Base-by-base conservation (phyloP, 176 grass and related monocot genomes). In the Phragmites australis region DNA sequence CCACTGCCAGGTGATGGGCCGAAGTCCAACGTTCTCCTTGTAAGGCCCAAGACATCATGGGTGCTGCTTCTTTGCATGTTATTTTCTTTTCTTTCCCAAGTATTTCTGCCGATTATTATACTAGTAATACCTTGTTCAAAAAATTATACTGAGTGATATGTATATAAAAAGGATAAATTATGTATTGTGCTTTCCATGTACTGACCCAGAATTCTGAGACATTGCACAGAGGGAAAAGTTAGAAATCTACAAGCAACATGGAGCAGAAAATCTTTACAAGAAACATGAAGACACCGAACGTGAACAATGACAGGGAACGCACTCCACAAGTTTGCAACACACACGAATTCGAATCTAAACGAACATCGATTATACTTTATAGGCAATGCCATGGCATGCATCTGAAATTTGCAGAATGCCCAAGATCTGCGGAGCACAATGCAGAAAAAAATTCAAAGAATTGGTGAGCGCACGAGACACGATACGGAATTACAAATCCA, bases 401-500 rank as follows among this genome's bases (percentile, higher is more conserved):
- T 43, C 6, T 49, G 75, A 37, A 17, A 37, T 17, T 9, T 49
- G 19, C 29, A n/a, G 42, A 32, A 1, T 14, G 37, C 11, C 9
- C 16, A 47, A 66, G 64, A 84, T 39, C 43, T 25, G 42, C 34
- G 77, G 19, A 84, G 68, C 61, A 57, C 61, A 34, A 71, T 21
- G n/a, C n/a, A 12, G 17, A 8, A 29, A 14, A 16, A 25, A 59
- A 21, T 66, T 74, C 9, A 74, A 68, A 25, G 18, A 37, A 83
- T 83, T 12, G 26, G 1, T n/a, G n/a, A n/a, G n/a, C n/a, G n/a
- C n/a, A 4, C 10, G 75, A 56, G 21, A 27, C 5, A 68, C 8
- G 9, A 44, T 40, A 26, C 81, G 32, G 29, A 46, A 68, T 89
- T 52, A 62, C 43, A 84, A 27, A 69, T 53, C 45, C 71, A 55